phyloP scores from a whole-genome alignment of 139 green algal genomes.

The Auxenochlorella protothecoides region DNA sequence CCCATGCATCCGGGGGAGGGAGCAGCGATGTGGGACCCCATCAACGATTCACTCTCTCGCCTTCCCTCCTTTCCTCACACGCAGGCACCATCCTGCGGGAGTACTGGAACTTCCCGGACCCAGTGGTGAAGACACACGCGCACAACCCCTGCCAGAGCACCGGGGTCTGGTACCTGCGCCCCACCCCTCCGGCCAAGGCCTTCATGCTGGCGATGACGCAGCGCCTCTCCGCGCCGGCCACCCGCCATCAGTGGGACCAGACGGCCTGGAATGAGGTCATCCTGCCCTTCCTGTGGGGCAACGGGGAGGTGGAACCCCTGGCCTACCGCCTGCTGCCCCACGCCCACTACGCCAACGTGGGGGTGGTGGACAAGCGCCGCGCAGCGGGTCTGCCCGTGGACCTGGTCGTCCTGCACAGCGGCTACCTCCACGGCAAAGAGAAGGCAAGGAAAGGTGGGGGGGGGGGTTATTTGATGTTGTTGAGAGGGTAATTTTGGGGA shows the following conservation, averaged over 20 bases:
- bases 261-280: slow-evolving; percentile 9
- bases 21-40: too few relatives aligned
- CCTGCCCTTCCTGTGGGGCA: slow-evolving; percentile 4
- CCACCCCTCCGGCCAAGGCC: background rate
- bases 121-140: too few relatives aligned
- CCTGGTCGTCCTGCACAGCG: background rate
- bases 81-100: too few relatives aligned
- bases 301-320: background rate
- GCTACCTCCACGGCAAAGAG: background rate
- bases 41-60: too few relatives aligned
- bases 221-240: background rate
- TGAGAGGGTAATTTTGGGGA: too few relatives aligned
- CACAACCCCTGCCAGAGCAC: slow-evolving; percentile 11
- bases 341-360: background rate
- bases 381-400: background rate
- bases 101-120: too few relatives aligned
- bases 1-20: too few relatives aligned
- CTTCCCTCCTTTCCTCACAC: background rate
- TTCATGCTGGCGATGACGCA: slow-evolving; percentile 1
- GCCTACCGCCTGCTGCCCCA: slow-evolving; percentile 6
- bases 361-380: background rate
- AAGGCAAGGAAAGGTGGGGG: background rate
- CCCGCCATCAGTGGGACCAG: slow-evolving; percentile 9
- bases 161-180: slow-evolving; percentile 1
- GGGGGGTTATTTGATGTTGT: too few relatives aligned